phyloP scores from a whole-genome alignment of 352 stramenopile species.

The Aphanomyces astaci region DNA sequence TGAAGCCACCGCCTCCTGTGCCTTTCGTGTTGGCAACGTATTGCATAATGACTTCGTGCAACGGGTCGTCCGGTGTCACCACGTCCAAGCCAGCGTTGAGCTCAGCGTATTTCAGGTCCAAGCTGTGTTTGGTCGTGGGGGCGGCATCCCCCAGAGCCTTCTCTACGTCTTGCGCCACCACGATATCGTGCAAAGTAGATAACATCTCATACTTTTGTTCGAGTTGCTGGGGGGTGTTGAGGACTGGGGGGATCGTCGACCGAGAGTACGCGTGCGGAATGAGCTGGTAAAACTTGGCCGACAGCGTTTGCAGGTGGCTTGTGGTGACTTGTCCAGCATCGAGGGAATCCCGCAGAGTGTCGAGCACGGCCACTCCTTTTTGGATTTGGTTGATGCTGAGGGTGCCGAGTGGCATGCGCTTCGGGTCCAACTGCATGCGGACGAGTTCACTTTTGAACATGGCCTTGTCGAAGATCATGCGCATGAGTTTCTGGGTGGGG shows the following conservation, averaged over 20 bases:
- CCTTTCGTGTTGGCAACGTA: conserved; percentile 19
- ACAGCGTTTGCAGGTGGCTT: conserved; percentile 19
- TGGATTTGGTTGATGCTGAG: conserved; percentile 28
- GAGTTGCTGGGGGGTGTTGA: conserved; percentile 25
- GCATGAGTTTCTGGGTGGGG: conserved; percentile 26
- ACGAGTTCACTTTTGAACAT: conserved; percentile 30
- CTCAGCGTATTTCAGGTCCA: conserved; percentile 28
- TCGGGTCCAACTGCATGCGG: conserved; percentile 28
- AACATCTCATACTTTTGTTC: conserved; percentile 32
- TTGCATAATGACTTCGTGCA: conserved; percentile 26
- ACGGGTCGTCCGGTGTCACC: conserved; percentile 1
- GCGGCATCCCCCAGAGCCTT: neutral
- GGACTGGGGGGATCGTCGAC: conserved; percentile 25
- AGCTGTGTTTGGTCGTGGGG: conserved; percentile 22
- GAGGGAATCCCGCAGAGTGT: conserved; percentile 23
- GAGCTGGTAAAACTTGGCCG: conserved; percentile 30
- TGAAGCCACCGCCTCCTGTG: too few species aligned
- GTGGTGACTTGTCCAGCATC: neutral
- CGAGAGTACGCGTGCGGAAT: conserved; percentile 31
- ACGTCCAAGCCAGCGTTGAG: conserved; percentile 29
- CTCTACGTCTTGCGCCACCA: conserved; percentile 29
- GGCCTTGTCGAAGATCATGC: conserved; percentile 33
- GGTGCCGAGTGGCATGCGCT: conserved; percentile 31
- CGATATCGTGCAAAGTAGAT: conserved; percentile 31
- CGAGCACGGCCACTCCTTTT: conserved; percentile 29